Percentiles rank a stretch among this genome's conserved stretches.
These are phyloP conservation scores for Eucalyptus virginea DNA, from an alignment of 345 rosid genomes.

Conservation along the genomic window DNA sequence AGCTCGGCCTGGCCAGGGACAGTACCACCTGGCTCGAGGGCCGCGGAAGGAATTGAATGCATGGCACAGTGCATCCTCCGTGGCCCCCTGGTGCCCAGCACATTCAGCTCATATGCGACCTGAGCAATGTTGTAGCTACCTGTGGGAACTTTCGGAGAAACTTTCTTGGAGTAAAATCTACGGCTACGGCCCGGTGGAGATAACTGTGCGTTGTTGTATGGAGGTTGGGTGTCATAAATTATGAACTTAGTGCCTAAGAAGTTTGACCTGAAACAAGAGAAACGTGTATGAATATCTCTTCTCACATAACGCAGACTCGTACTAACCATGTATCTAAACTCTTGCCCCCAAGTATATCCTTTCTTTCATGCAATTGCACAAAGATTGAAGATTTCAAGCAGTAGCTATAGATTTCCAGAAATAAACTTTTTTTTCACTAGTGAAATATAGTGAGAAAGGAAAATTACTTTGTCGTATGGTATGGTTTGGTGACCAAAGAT, in stretches of 20 bases:
- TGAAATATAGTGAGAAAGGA: background rate
- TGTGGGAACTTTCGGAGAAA: conserved; percentile 37
- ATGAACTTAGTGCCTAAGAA: conserved; percentile 38
- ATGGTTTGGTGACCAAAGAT: background rate
- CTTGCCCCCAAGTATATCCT: background rate
- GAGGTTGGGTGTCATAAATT: conserved; percentile 34
- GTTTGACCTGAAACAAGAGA: conserved; percentile 22
- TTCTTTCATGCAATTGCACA: background rate
- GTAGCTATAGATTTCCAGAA: background rate
- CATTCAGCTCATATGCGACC: conserved; percentile 34
- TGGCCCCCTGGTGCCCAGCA: conserved; percentile 39
- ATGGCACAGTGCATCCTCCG: conserved; percentile 40
- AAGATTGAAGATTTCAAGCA: background rate
- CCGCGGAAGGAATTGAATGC: conserved; percentile 26
- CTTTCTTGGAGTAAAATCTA: conserved; percentile 36
- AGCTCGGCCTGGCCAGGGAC: conserved; percentile 37
- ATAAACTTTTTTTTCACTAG: background rate
- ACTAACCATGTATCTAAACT: background rate
- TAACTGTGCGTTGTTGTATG: conserved; percentile 19
- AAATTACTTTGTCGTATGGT: background rate
- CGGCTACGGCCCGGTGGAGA: conserved; percentile 33
- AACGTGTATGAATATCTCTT: background rate
- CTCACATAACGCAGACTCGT: background rate
- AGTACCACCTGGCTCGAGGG: conserved; percentile 31
- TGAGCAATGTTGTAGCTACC: conserved; percentile 40